These are phyloP conservation scores for Scedosporium minutisporum DNA, from an alignment of 2,329 filamentous ascomycete genomes.

Conservation along the genomic window DNA sequence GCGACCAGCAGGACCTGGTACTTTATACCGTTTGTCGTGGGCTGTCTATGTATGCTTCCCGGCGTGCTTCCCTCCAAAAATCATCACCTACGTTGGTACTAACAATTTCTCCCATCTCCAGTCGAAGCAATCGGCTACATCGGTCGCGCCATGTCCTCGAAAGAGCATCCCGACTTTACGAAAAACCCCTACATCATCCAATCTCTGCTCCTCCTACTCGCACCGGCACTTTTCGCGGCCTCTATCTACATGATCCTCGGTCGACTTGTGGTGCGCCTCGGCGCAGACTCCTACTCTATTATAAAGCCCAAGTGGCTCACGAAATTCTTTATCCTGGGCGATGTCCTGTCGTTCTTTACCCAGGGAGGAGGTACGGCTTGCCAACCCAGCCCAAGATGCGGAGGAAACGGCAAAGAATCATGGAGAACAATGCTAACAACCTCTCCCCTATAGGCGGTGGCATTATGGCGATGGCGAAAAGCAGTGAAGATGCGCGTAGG, in stretches of 20 bases:
- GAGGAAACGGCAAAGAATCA: background rate
- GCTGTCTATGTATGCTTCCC: constrained; percentile 35
- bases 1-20: constrained; percentile 36
- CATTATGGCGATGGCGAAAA: constrained; percentile 15
- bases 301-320: constrained; percentile 36
- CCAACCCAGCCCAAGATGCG: background rate
- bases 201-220: constrained; percentile 25
- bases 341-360: constrained; percentile 34
- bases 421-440: background rate
- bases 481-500: constrained; percentile 16
- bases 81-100: background rate
- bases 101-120: constrained; percentile 12
- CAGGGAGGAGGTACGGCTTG: constrained; percentile 16
- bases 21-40: constrained; percentile 41
- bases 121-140: constrained; percentile 42
- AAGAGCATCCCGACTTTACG: constrained; percentile 29
- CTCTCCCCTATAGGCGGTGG: constrained; percentile 13
- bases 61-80: background rate
- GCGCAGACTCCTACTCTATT: constrained; percentile 29
- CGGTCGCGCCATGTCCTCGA: constrained; percentile 34
- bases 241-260: constrained; percentile 38
- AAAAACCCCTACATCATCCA: constrained; percentile 30
- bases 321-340: constrained; percentile 39
- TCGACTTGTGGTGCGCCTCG: constrained; percentile 25
- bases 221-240: constrained; percentile 33